phyloP scores from a whole-genome alignment of 768 basidiomycete species.

The Suillus variegatus region DNA sequence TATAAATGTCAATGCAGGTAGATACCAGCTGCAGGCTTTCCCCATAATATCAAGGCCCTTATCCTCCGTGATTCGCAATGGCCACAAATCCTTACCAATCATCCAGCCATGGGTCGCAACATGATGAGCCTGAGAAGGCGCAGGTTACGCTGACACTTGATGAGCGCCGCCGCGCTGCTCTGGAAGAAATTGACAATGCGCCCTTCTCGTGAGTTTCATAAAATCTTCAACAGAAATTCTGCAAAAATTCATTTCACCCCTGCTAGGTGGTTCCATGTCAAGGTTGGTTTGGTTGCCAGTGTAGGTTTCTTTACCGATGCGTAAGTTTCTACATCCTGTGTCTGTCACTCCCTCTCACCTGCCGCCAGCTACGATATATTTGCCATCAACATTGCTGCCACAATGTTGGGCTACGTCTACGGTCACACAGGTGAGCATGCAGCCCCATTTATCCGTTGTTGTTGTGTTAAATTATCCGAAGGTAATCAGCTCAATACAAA shows the following conservation, averaged over 20 bases:
- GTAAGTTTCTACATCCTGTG: constrained; percentile 35
- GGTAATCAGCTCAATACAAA: constrained; percentile 41
- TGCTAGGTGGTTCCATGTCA: constrained; percentile 80
- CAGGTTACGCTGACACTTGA: constrained; percentile 47
- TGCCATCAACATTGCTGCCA: constrained; percentile 82
- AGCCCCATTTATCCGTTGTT: too few species aligned
- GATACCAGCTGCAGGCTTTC: neutral
- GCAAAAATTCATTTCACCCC: constrained; percentile 4
- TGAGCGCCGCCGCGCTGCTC: constrained; percentile 75
- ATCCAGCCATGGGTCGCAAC: constrained; percentile 32
- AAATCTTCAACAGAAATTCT: neutral
- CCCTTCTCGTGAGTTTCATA: constrained; percentile 66
- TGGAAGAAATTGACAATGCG: constrained; percentile 87
- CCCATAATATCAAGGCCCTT: neutral
- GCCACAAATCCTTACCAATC: constrained; percentile 25
- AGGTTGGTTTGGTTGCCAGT: constrained; percentile 69
- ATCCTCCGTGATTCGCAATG: constrained; percentile 16
- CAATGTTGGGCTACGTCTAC: constrained; percentile 86
- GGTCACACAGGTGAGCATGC: constrained; percentile 30
- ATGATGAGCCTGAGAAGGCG: constrained; percentile 25
- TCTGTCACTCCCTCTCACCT: neutral
- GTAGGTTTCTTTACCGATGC: constrained; percentile 93
- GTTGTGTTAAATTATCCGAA: constrained; percentile 8
- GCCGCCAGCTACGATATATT: constrained; percentile 70
- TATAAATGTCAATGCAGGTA: neutral